These are phyloP conservation scores for Scleroderma bovista DNA, from an alignment of 768 basidiomycete species.

Conservation along the genomic window DNA sequence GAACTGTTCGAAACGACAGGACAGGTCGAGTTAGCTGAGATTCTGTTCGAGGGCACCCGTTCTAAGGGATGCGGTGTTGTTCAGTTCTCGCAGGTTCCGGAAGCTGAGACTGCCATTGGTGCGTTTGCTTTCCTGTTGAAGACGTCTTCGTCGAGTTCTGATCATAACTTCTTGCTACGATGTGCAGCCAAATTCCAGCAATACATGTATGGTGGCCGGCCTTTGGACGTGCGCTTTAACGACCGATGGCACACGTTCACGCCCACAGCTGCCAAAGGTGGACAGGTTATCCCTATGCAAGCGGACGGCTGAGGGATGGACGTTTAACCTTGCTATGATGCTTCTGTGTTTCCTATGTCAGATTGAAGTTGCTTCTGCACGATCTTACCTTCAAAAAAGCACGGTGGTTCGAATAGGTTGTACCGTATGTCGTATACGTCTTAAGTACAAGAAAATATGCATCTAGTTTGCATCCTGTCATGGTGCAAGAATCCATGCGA, in stretches of 20 bases:
- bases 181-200: constrained; percentile 82
- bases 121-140: constrained; percentile 15
- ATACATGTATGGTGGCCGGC: constrained; percentile 92
- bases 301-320: constrained; percentile 38
- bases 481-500: too few relatives aligned
- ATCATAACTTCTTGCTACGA: background rate
- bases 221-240: constrained; percentile 89
- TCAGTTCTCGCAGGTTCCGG: constrained; percentile 80
- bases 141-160: background rate
- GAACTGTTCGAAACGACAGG: constrained; percentile 98
- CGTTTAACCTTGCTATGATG: background rate
- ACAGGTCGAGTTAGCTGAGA: constrained; percentile 91
- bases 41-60: constrained; percentile 86
- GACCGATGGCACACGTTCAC: constrained; percentile 94
- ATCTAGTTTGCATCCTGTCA: too few relatives aligned
- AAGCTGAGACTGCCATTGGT: constrained; percentile 95
- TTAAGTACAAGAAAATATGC: too few relatives aligned
- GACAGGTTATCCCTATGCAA: constrained; percentile 63
- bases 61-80: constrained; percentile 96
- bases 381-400: too few relatives aligned
- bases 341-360: too few relatives aligned
- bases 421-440: too few relatives aligned
- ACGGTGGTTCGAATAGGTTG: too few relatives aligned
- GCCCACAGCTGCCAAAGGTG: constrained; percentile 83
- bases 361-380: background rate